Base-by-base conservation (phyloP, 2,329 filamentous ascomycete species). In the Calonectria multiphialidica region DNA sequence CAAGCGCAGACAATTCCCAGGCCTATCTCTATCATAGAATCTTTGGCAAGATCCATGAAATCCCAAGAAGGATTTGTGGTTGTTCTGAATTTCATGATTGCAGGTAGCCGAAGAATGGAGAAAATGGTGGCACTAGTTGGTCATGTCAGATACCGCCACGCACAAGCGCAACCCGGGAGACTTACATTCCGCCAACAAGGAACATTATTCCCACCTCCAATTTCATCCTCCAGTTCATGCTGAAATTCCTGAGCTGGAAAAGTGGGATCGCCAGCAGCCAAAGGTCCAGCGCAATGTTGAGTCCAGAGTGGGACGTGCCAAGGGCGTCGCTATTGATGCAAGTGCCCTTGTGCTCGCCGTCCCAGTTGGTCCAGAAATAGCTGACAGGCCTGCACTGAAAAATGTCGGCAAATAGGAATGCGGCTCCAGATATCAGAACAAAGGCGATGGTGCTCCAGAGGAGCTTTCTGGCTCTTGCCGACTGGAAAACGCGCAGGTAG, bases 331-430 rank as follows among this genome's bases (percentile, higher is more conserved):
- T 80, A 68, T 89, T 82, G 25, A 88, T 77, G 72, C 90, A 92
- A 1, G 72, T 80, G 0, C 90, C 90, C 0, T 79, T 5, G 44
- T 86, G 83, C 65, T 85, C 80, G 1, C 84, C 84, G 55, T 89
- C 86, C 88, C 89, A 92, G 18, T 81, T 81, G 0, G 80, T 82
- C 90, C 90, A 92, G 77, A 87, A 88, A 70, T 85, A 87, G 16
- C 78, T 80, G 23, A 91, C 81, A 0, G 90, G 90, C 2, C 75
- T 78, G 77, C 89, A 91, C 72, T 90, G 87, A 44, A 90, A 88
- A 15, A 88, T 76, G 16, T 82, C 84, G 13, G 84, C 78, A 3
- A 88, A 72, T 21, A 86, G 66, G 44, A 88, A 90, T 3, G 80
- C 74, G 18, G 86, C 3, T 2, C 86, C 86, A 65, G 83, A 87